Conservation (phyloP, 2,329 filamentous ascomycete genomes). For the Sporothrix pseudoabietina region DNA sequence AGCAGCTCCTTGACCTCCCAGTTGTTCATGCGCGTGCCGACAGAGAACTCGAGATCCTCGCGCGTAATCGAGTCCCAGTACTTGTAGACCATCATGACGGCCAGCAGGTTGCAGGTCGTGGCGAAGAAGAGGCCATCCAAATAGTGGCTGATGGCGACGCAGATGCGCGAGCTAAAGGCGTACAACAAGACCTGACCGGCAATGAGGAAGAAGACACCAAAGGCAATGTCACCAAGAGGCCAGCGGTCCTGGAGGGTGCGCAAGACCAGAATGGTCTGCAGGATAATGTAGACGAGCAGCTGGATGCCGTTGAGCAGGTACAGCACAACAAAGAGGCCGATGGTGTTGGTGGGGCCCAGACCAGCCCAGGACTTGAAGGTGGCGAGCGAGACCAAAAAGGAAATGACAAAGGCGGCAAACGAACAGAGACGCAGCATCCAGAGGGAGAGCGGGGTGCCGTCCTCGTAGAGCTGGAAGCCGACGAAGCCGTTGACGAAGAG, state of each 20-base stretch:
- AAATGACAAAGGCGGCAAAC: constrained; percentile 78
- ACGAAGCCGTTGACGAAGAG: constrained; percentile 97
- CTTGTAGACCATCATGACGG: constrained; percentile 99
- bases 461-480: constrained; percentile 96
- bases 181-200: constrained; percentile 92
- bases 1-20: constrained; percentile 97
- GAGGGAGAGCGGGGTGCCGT: constrained; percentile 88
- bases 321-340: constrained; percentile 86
- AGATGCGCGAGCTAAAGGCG: constrained; percentile 83
- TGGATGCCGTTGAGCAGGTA: constrained; percentile 90
- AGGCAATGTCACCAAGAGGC: constrained; percentile 88
- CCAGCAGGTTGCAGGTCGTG: constrained; percentile 88
- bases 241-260: constrained; percentile 93
- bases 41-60: constrained; percentile 97
- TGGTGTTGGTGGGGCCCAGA: constrained; percentile 78
- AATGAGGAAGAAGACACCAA: constrained; percentile 89
- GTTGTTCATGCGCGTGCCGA: constrained; percentile 91
- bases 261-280: constrained; percentile 85
- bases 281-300: constrained; percentile 78
- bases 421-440: constrained; percentile 87
- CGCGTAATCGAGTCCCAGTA: constrained; percentile 99
- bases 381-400: constrained; percentile 81
- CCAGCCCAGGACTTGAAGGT: constrained; percentile 94
- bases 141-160: constrained; percentile 83
- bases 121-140: constrained; percentile 93